phyloP scores from a whole-genome alignment of 2,329 filamentous ascomycete species.

The Pyricularia sp. region DNA sequence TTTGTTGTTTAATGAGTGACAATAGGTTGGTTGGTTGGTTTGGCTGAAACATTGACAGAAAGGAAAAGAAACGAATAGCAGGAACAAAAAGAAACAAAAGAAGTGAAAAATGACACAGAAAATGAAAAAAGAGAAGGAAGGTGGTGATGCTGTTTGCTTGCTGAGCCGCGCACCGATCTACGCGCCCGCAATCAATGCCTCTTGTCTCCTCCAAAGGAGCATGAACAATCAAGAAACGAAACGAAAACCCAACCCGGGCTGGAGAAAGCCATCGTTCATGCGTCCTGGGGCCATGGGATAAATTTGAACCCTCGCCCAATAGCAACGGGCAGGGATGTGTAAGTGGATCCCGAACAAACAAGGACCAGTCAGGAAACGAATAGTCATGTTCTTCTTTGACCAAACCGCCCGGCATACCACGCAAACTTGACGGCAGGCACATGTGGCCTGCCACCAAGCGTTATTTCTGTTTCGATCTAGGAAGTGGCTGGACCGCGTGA shows the following conservation, averaged over 20 bases:
- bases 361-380: not conserved
- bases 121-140: not conserved
- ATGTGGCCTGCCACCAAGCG: too few species aligned
- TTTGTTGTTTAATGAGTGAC: constrained; percentile 1
- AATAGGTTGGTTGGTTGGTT: not conserved
- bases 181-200: not conserved
- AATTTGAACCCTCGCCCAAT: not conserved
- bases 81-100: not conserved
- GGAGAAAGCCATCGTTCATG: not conserved
- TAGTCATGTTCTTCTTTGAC: not conserved
- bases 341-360: not conserved
- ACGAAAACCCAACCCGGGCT: not conserved
- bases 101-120: not conserved
- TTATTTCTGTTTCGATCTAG: not conserved
- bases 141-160: not conserved
- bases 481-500: not conserved
- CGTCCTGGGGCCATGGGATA: not conserved
- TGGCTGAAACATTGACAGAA: not conserved
- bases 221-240: not conserved
- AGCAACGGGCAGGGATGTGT: not conserved
- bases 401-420: not conserved
- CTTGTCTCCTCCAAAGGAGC: not conserved
- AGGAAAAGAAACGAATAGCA: not conserved
- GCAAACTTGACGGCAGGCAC: not conserved
- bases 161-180: constrained; percentile 4